Evolutionary conservation across 2,329 filamentous ascomycete genomes (phyloP).

Genomic region (Chalara sp.): DNA sequence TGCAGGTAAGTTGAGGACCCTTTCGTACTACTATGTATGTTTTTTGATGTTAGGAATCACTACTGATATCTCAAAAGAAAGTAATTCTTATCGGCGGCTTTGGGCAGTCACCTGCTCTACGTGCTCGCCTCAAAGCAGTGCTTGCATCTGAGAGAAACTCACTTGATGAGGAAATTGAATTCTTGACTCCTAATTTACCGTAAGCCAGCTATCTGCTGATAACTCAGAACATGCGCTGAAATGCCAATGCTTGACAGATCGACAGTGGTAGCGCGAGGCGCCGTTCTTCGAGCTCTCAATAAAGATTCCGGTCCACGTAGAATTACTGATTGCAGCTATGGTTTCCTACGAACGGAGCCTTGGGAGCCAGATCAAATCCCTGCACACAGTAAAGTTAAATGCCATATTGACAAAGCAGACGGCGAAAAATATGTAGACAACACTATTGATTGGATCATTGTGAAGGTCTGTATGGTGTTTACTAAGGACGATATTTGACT

Average conservation of each 20-base stretch:
- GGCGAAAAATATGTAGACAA: constrained; percentile 8
- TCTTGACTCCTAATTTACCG: not conserved
- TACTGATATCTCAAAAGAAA: not conserved
- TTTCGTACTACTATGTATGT: no score
- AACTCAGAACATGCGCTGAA: no score
- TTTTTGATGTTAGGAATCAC: no score
- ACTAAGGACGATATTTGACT: no score
- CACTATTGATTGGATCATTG: constrained; percentile 11
- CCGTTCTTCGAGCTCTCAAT: not conserved
- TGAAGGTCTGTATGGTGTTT: not conserved
- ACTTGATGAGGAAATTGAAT: not conserved
- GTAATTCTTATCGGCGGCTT: not conserved
- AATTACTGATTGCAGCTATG: not conserved
- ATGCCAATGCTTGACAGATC: no score
- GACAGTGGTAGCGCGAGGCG: not conserved
- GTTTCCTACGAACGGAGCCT: not conserved
- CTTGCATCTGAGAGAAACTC: not conserved
- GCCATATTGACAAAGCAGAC: constrained; percentile 5
- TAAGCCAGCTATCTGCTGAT: not conserved
- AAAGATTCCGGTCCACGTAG: not conserved
- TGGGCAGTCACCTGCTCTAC: not conserved
- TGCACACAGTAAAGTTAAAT: constrained; percentile 2
- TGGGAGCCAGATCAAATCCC: not conserved
- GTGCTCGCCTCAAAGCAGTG: not conserved
- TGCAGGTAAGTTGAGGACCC: not conserved